Conservation (phyloP, 805 yeast genomes). For the Groenewaldozyma salmanticensis region DNA sequence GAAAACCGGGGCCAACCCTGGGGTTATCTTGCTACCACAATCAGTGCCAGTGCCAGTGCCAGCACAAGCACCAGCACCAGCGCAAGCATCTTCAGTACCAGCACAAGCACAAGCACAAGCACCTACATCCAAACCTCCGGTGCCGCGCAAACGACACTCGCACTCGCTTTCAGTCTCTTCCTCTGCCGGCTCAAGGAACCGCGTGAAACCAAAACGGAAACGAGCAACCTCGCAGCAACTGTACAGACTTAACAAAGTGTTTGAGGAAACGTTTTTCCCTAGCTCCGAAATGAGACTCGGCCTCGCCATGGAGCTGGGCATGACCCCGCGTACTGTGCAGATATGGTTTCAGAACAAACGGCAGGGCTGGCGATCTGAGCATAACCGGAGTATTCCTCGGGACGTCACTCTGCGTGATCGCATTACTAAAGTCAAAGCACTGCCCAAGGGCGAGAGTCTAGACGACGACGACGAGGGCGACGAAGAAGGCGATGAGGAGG, state of each 20-base stretch:
- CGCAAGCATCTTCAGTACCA: background rate
- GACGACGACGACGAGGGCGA: background rate
- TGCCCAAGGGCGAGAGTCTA: background rate
- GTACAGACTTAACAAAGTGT: slow-evolving; percentile 58
- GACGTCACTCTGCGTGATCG: slow-evolving; percentile 5
- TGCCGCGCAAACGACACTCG: background rate
- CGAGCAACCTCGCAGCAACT: slow-evolving; percentile 76
- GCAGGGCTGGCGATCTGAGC: slow-evolving; percentile 25
- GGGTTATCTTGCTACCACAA: background rate
- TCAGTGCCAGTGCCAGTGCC: background rate
- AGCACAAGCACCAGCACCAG: background rate
- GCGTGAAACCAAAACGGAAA: slow-evolving; percentile 41
- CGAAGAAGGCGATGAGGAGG: slow-evolving; percentile 1
- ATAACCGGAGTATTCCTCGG: slow-evolving; percentile 15
- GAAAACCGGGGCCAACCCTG: background rate
- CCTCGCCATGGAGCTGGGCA: slow-evolving; percentile 62
- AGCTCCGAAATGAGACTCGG: slow-evolving; percentile 59
- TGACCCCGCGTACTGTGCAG: slow-evolving; percentile 81
- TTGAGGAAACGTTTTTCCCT: slow-evolving; percentile 70
- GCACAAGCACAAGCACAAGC: background rate
- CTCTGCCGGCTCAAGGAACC: background rate
- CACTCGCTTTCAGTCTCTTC: too few species aligned
- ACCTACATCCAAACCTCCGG: background rate
- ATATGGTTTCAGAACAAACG: slow-evolving; percentile 90
- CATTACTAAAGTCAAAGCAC: background rate